Base-by-base conservation (phyloP, 768 basidiomycete species). In the Agrocybe pediades region DNA sequence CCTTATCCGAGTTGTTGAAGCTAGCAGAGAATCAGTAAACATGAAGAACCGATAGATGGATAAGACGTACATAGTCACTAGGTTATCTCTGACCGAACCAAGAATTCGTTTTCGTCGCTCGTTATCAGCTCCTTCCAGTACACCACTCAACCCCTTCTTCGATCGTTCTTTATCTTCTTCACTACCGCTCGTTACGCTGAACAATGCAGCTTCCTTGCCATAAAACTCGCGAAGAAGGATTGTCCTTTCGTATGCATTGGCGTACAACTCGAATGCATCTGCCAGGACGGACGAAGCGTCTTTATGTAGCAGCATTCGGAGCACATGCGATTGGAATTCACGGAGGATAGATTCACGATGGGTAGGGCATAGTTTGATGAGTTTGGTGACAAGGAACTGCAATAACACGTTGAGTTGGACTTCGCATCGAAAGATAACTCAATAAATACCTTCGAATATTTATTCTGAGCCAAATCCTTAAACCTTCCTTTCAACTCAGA, bases 1-100 rank as follows among this genome's bases (percentile, higher is more conserved):
- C 92, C 67, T 96, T 96, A 62, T 96, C 93, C 0, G 93, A 81
- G 60, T 95, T 93, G 65, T 96, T 91, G 67, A 94, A 94, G 41
- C 93, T 96, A 54, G 7, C 8, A 9, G 17, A 25, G 19, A 2
- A 24, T 55, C 19, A 60, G 41, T 26, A 40, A 13, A 39, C 47
- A 26, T 48, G 53, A 46, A 17, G 25, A 5, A 1, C 43, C 6
- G 54, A 27, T 30, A 16, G 20, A 55, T 4, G 29, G 46, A 45
- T 20, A 43, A 16, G 11, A 72, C 87, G 55, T 57, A 96, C 92
- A 95, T 86, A 13, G 82, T 81, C 40, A 78, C 71, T 33, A 98
- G 71, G 58, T 85, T 91, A 41, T 88, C 89, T 66, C 88, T 90
- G 27, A 94, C 68, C 6, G 88, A 78, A 3, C 68, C 67, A 51